These are phyloP conservation scores for Hypoxylon perforatum DNA, from an alignment of 495 filamentous ascomycete species.

Conservation along the genomic window DNA sequence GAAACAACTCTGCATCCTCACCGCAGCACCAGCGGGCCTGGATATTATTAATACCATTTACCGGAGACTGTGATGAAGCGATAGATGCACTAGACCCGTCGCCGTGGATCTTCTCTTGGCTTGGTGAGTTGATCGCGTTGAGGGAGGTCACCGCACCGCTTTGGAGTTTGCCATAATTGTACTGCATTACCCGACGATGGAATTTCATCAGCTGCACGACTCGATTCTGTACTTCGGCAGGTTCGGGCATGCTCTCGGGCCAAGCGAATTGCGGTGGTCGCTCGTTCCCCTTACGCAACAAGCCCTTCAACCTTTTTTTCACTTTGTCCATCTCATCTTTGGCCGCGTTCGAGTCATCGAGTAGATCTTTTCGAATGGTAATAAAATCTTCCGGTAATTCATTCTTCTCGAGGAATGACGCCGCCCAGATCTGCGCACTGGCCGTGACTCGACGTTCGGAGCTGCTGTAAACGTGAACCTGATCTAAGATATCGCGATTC, in stretches of 20 bases:
- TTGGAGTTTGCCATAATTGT: conserved; percentile 86
- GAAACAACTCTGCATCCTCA: conserved; percentile 94
- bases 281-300: conserved; percentile 86
- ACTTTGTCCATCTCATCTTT: conserved; percentile 99
- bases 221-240: conserved; percentile 86
- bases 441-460: conserved; percentile 94
- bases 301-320: conserved; percentile 96
- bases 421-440: conserved; percentile 96
- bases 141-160: conserved; percentile 69
- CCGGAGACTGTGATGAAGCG: conserved; percentile 63
- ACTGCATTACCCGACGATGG: conserved; percentile 90
- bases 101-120: conserved; percentile 51
- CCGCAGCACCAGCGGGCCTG: conserved; percentile 96
- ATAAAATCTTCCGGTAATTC: conserved; percentile 86
- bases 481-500: conserved; percentile 89
- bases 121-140: conserved; percentile 61
- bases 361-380: conserved; percentile 88
- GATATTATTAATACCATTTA: conserved; percentile 71
- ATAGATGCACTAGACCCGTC: conserved; percentile 52
- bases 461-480: conserved; percentile 92
- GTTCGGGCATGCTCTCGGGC: conserved; percentile 95
- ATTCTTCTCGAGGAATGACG: conserved; percentile 87
- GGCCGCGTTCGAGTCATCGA: conserved; percentile 98
- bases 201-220: conserved; percentile 98
- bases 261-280: conserved; percentile 95